Percentiles rank a stretch among this genome's conserved stretches.
Evolutionary conservation across 371 early-diverging fungal species (phyloP).

Genomic region (Zopfochytrium polystomum): DNA sequence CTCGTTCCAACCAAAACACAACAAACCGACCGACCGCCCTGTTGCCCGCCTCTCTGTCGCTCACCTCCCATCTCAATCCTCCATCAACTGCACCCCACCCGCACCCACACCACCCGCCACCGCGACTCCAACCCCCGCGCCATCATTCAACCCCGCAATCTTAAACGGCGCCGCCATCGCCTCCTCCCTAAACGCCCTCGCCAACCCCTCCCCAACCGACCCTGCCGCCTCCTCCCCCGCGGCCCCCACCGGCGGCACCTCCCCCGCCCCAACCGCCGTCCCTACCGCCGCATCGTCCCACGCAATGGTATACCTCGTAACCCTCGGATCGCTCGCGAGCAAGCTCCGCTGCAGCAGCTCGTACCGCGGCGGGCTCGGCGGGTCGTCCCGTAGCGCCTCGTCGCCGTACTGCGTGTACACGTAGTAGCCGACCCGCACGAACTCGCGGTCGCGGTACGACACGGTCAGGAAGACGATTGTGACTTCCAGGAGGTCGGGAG

Average conservation of each 20-base stretch:
- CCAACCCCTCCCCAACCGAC: not conserved
- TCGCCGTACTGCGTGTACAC: conserved; percentile 92
- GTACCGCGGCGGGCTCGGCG: conserved; percentile 62
- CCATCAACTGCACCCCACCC: not conserved
- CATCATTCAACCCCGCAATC: not conserved
- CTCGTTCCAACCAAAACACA: not conserved
- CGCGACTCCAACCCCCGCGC: not conserved
- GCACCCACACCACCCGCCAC: not conserved
- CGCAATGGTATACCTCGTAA: conserved; percentile 79
- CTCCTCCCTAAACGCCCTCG: not conserved
- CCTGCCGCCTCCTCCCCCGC: conserved; percentile 3
- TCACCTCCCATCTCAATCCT: not conserved
- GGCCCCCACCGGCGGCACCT: too few species aligned
- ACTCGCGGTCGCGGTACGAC: conserved; percentile 83
- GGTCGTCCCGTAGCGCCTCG: conserved; percentile 62
- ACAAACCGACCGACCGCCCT: not conserved
- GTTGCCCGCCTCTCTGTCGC: not conserved
- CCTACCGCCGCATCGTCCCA: too few species aligned
- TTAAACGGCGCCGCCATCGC: not conserved
- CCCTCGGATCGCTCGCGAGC: conserved; percentile 90
- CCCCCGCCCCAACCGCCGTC: too few species aligned
- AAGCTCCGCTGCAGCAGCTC: conserved; percentile 79
- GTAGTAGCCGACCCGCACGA: conserved; percentile 94
- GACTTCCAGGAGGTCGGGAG: conserved; percentile 77
- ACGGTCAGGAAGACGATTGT: conserved; percentile 88